phyloP scores from a whole-genome alignment of 2,329 filamentous ascomycete genomes.

The Fusarium tricinctum region DNA sequence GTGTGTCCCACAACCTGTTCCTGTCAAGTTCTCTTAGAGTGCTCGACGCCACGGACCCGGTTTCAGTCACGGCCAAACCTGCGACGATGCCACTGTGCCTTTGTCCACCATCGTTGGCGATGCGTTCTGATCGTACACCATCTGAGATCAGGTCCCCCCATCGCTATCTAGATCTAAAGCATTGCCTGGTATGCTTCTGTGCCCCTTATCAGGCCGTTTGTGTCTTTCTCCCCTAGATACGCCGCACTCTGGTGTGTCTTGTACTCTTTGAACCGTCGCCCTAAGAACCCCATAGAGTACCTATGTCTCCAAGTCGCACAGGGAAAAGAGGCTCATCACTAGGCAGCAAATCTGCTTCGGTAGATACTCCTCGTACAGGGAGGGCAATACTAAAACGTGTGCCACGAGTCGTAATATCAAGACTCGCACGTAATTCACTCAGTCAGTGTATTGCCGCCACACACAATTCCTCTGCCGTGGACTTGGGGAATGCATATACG shows the following conservation, averaged over 20 bases:
- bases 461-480: constrained; percentile 11
- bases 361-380: constrained; percentile 31
- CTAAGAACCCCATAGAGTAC: not conserved
- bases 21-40: not conserved
- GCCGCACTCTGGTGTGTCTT: constrained; percentile 2
- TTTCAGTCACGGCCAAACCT: constrained; percentile 6
- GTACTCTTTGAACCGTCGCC: constrained; percentile 1
- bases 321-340: constrained; percentile 13
- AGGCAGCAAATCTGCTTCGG: constrained; percentile 26
- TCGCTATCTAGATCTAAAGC: not conserved
- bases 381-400: constrained; percentile 11
- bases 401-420: constrained; percentile 10
- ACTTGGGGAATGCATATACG: constrained; percentile 30
- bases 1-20: not conserved
- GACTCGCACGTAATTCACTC: constrained; percentile 5
- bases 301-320: constrained; percentile 24
- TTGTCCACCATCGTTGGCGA: constrained; percentile 7
- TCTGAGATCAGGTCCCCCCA: constrained; percentile 10
- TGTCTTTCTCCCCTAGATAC: constrained; percentile 6
- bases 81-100: not conserved
- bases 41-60: constrained; percentile 27
- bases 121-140: constrained; percentile 19
- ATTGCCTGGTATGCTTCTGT: not conserved
- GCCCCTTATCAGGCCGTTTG: constrained; percentile 13
- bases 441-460: constrained; percentile 3